Conservation (phyloP, 2,329 filamentous ascomycete species). For the Sphaceloma murrayae region DNA sequence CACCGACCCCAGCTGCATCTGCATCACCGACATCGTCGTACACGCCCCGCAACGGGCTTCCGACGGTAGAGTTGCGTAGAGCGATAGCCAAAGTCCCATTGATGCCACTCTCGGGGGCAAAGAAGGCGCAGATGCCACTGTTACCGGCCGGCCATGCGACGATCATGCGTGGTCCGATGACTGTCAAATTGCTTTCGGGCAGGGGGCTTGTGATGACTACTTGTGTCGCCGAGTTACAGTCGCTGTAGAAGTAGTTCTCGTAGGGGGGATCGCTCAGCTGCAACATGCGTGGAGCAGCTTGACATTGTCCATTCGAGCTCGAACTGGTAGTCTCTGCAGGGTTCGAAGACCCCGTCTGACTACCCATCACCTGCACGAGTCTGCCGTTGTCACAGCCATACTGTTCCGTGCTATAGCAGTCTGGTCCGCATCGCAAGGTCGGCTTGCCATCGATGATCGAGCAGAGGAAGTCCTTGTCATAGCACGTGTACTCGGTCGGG, state of each 20-base stretch:
- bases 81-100: conserved; percentile 47
- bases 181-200: conserved; percentile 42
- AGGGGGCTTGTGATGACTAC: conserved; percentile 52
- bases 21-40: conserved; percentile 28
- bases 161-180: conserved; percentile 41
- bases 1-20: conserved; percentile 39
- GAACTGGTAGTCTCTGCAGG: conserved; percentile 23
- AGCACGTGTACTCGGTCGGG: conserved; percentile 31
- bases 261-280: conserved; percentile 50
- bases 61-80: conserved; percentile 41
- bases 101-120: conserved; percentile 44
- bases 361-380: too few relatives aligned
- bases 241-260: conserved; percentile 57
- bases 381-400: conserved; percentile 25
- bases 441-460: conserved; percentile 28
- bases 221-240: conserved; percentile 51
- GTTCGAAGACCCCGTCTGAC: too few relatives aligned
- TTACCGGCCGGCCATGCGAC: conserved; percentile 57
- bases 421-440: conserved; percentile 29
- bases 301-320: conserved; percentile 17
- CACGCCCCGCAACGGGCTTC: conserved; percentile 39
- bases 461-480: conserved; percentile 31
- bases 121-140: conserved; percentile 50
- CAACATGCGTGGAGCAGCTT: conserved; percentile 30
- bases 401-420: conserved; percentile 30